phyloP scores from a whole-genome alignment of 805 yeast genomes.

The Pichia cabralensis region DNA sequence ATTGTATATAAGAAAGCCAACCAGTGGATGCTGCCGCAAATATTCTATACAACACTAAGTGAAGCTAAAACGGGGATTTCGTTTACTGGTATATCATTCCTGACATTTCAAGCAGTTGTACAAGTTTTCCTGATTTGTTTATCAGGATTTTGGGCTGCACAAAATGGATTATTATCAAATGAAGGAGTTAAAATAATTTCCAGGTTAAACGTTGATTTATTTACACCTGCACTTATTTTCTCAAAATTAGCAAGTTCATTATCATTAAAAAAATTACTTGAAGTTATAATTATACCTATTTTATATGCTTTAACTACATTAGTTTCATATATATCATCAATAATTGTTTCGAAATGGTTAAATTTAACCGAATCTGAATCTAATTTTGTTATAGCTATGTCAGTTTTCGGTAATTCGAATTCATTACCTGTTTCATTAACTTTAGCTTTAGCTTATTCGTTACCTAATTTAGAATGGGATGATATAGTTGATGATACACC shows the following conservation, averaged over 20 bases:
- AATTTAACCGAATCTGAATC: conserved; percentile 62
- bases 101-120: conserved; percentile 85
- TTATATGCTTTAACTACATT: conserved; percentile 76
- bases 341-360: conserved; percentile 40
- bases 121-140: conserved; percentile 82
- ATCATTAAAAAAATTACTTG: conserved; percentile 66
- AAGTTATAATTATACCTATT: conserved; percentile 75
- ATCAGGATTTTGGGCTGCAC: conserved; percentile 81
- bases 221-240: conserved; percentile 93
- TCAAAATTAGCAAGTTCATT: conserved; percentile 62
- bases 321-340: conserved; percentile 59
- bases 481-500: conserved; percentile 55
- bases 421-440: conserved; percentile 89
- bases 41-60: conserved; percentile 1
- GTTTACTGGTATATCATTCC: conserved; percentile 36
- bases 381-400: conserved; percentile 93
- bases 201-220: conserved; percentile 74
- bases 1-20: no score
- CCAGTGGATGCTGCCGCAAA: conserved; percentile 6
- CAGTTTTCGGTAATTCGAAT: conserved; percentile 92
- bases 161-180: conserved; percentile 55
- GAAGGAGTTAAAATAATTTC: conserved; percentile 72
- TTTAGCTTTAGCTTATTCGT: conserved; percentile 63
- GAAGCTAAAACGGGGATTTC: conserved; percentile 11
- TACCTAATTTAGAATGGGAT: conserved; percentile 71